Evolutionary conservation across 1,139 yeast species (phyloP), one percentile per base, ranked within the genome.

Genomic region (Yamadazyma triangularis): DNA sequence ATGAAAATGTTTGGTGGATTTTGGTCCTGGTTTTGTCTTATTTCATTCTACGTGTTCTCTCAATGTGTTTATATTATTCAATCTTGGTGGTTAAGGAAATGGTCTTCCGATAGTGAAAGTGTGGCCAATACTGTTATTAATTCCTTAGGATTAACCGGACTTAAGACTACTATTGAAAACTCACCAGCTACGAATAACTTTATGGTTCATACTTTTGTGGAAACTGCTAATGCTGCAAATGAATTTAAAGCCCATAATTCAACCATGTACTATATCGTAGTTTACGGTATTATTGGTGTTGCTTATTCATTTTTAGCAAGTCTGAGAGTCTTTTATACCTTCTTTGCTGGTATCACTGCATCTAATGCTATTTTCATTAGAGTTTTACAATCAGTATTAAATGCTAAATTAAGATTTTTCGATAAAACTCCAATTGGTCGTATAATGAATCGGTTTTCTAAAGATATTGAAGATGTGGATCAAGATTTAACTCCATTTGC

Each of bases 401-500:
- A 80, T 40, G 93, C 97, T 2, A 84, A 73, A 48, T 66, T 88
- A 44, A 76, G 96, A 48, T 93, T 91, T 59, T 91, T 89, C 55
- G 98, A 93, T 53, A 74, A 93, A 24, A 91, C 98, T 3, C 98
- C 99, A 13, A 73, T 84, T 48, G 99, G 99, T 21, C 79, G 98
- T 57, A 86, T 91, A 39, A 87, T 91, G 93, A 93, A 91, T 60
- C 75, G 99, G 55, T 91, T 93, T 53, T 88, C 97, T 13, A 89
- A 88, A 56, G 99, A 91, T 64, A 78, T 91, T 39, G 97, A 89
- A 59, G 79, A 93, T 14, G 77, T 88, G 40, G 98, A 91, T 58
- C 96, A 89, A 64, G 96, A 89, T 47, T 67, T 89, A 43, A 77
- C 89, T n/a, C 86, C 94, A 12, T 77, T 73, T 48, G 79, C 87